Base-by-base conservation (phyloP, 768 basidiomycete genomes). In the Phylloporus scabripes region DNA sequence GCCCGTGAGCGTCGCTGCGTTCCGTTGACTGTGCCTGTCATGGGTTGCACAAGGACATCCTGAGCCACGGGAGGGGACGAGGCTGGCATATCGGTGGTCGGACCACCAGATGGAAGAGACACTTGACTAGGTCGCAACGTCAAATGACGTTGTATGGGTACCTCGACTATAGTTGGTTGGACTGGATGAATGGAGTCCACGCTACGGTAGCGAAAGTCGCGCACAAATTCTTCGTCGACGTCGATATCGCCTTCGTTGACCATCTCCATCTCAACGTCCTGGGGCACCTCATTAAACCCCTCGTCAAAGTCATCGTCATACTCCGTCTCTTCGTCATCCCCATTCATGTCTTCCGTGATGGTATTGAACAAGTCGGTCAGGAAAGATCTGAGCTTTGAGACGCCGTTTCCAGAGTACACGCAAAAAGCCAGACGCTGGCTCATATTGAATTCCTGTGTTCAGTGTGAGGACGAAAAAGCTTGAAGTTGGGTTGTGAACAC, bases 381-480 rank as follows among this genome's bases (percentile, higher is more conserved):
- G 65, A 83, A 93, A 15, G 80, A 72, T 28, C 95, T 79, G 17
- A 99, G 76, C 42, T 92, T 83, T 10, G 78, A 71, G 2, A 99
- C 89, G 7, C 95, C 94, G 56, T 84, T 83, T 18, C 92, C 91
- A 10, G 95, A 97, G 72, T 90, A 99, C 14, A 99, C 96, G 68
- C 96, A 98, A 64, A 98, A 99, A 4, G 91, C 82, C 17, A 80
- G 74, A 42, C 91, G 82, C 64, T 99, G 96, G 41, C 83, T 85
- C 32, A 83, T 75, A 61, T 89, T 97, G 67, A 95, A 98, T 48
- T 95, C 92, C 92, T 95, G 61, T 5, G 39, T 21, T 42, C 7
- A 14, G 7, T 9, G 41, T 59, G 33, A 55, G 56, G 33, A n/a
- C 31, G 5, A 32, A 28, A 7, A 42, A 40, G 9, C 43, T 18